These are phyloP conservation scores for Crassisporium funariophilum DNA, from an alignment of 768 basidiomycete genomes.

Conservation along the genomic window DNA sequence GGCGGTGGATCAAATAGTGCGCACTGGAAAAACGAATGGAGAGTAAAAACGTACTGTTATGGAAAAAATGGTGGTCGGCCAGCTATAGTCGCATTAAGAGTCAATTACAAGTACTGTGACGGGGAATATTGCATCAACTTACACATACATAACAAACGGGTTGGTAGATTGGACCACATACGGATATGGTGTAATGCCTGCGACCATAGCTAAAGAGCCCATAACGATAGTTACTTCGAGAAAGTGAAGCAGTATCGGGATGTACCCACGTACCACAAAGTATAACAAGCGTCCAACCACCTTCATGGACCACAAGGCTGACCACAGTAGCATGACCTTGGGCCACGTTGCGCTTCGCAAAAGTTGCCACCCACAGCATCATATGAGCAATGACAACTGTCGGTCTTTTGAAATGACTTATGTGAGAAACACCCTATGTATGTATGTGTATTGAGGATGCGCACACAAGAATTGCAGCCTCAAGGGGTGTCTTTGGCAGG, in stretches of 20 bases:
- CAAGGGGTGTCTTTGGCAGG: constrained; percentile 2
- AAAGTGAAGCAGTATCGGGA: too few species aligned
- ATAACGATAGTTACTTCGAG: too few species aligned
- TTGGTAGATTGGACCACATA: constrained; percentile 6
- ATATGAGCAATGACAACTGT: constrained; percentile 3
- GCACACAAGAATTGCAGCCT: constrained; percentile 8
- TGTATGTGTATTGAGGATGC: too few species aligned
- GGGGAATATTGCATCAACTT: too few species aligned
- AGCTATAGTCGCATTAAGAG: too few species aligned
- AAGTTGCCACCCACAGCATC: constrained; percentile 11
- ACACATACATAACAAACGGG: constrained; percentile 12
- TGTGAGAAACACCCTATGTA: neutral
- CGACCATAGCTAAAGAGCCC: constrained; percentile 1
- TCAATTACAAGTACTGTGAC: too few species aligned
- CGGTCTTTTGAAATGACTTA: neutral
- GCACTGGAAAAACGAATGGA: too few species aligned
- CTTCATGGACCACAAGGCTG: constrained; percentile 7
- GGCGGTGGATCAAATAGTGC: too few species aligned
- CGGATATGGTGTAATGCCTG: constrained; percentile 3
- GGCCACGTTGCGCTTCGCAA: constrained; percentile 10
- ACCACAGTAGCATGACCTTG: constrained; percentile 10
- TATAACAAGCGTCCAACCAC: constrained; percentile 6
- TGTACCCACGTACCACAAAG: constrained; percentile 4
- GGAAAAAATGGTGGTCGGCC: too few species aligned
- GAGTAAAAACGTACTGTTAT: too few species aligned